Percentiles rank a stretch among this genome's conserved stretches.
Evolutionary conservation across 2,329 filamentous ascomycete genomes (phyloP).

Genomic region (Fusarium succisae): DNA sequence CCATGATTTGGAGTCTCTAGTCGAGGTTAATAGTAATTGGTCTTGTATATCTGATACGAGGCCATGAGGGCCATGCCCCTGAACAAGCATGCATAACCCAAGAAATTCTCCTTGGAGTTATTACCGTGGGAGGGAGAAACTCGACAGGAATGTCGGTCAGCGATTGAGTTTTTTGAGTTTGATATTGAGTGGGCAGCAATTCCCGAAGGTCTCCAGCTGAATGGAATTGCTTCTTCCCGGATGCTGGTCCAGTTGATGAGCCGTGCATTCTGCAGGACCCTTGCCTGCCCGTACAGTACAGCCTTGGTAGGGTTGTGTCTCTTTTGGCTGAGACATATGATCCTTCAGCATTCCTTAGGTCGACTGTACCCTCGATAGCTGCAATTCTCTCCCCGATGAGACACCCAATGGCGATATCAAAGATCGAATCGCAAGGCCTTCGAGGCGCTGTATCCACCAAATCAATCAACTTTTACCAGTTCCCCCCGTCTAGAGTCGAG

Average conservation of each 20-base stretch:
- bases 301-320: background rate
- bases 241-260: slow-evolving; percentile 18
- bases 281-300: background rate
- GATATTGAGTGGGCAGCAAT: slow-evolving; percentile 20
- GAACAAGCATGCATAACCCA: slow-evolving; percentile 5
- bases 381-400: background rate
- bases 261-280: slow-evolving; percentile 16
- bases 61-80: slow-evolving; percentile 7
- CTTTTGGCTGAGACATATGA: slow-evolving; percentile 1
- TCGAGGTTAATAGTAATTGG: background rate
- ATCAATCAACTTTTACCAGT: background rate
- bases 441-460: background rate
- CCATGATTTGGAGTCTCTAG: background rate
- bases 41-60: slow-evolving; percentile 9
- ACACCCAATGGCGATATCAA: background rate
- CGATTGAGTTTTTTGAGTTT: slow-evolving; percentile 16
- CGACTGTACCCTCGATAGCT: background rate
- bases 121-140: background rate
- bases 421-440: slow-evolving; percentile 23
- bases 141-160: slow-evolving; percentile 27
- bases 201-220: slow-evolving; percentile 11
- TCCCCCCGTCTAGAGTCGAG: background rate
- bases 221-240: slow-evolving; percentile 8
- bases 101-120: background rate
- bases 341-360: slow-evolving; percentile 5